Conservation (phyloP, 2,329 filamentous ascomycete species). For the Cadophora luteo-olivacea region DNA sequence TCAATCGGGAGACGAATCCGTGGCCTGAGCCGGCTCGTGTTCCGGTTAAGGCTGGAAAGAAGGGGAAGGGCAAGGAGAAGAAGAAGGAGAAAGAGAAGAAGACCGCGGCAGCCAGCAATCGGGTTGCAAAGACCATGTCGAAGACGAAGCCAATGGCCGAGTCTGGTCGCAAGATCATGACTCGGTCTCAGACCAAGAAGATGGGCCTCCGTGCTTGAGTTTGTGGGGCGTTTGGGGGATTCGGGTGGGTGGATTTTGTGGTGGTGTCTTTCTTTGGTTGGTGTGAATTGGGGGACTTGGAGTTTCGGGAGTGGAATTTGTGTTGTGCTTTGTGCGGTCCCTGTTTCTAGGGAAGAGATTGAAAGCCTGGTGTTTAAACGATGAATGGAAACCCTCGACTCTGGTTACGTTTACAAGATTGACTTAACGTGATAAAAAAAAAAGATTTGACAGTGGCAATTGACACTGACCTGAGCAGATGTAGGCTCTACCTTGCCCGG, state of each 20-base stretch:
- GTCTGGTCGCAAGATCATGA: neutral
- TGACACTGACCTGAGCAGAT: neutral
- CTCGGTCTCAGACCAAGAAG: conserved; percentile 1
- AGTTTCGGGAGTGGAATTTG: neutral
- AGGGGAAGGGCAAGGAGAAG: neutral
- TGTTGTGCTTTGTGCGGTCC: no score
- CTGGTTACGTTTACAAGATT: no score
- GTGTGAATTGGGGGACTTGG: neutral
- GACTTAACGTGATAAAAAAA: neutral
- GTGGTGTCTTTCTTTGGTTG: neutral
- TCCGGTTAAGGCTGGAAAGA: neutral
- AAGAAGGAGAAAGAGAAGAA: neutral
- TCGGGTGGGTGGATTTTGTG: neutral
- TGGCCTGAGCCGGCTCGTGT: neutral
- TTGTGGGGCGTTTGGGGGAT: no score
- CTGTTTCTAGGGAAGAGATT: neutral
- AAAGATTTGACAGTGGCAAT: neutral
- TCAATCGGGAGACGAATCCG: neutral
- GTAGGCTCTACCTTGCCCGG: neutral
- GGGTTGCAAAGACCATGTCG: neutral
- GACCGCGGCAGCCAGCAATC: neutral
- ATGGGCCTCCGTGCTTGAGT: neutral
- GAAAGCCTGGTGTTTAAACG: neutral
- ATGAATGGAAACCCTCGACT: neutral
- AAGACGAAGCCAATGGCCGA: neutral